Conservation (phyloP, 306 rosid species). For the Lathyrus oleraceus region DNA sequence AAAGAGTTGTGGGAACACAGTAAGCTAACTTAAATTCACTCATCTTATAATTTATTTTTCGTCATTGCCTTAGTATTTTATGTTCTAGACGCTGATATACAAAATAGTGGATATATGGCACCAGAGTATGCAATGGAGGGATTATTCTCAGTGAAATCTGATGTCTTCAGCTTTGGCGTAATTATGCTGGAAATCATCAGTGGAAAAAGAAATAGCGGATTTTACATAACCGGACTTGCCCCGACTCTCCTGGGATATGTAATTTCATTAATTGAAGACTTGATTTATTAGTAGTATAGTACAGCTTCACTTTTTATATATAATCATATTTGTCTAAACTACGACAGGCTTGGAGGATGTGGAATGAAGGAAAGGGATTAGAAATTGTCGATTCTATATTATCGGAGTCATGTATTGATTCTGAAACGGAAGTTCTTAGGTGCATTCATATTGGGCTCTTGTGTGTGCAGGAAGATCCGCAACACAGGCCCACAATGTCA, state of each 20-base stretch:
- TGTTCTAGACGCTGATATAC: not conserved
- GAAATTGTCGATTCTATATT: slow-evolving; percentile 51
- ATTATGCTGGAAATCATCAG: slow-evolving; percentile 55
- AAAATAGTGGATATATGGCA: slow-evolving; percentile 61
- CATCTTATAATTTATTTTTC: not conserved
- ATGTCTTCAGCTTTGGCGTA: slow-evolving; percentile 66
- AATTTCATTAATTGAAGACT: slow-evolving; percentile 12
- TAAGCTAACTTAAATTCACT: slow-evolving; percentile 25
- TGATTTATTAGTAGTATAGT: not conserved
- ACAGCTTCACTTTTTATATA: not conserved
- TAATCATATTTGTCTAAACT: not conserved
- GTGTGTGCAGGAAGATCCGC: slow-evolving; percentile 62
- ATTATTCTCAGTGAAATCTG: slow-evolving; percentile 54
- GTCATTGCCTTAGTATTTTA: not conserved
- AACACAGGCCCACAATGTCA: slow-evolving; percentile 56
- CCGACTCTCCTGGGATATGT: slow-evolving; percentile 52
- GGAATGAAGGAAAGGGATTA: slow-evolving; percentile 48
- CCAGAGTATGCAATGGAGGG: slow-evolving; percentile 69
- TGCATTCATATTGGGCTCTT: slow-evolving; percentile 57
- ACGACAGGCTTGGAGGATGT: slow-evolving; percentile 54
- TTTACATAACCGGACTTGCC: slow-evolving; percentile 44
- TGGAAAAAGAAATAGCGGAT: slow-evolving; percentile 53
- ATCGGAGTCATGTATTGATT: slow-evolving; percentile 21
- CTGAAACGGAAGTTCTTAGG: slow-evolving; percentile 31
- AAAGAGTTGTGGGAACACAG: slow-evolving; percentile 65